Evolutionary conservation across 345 rosid genomes (phyloP).

Genomic region (Linum trigynum): DNA sequence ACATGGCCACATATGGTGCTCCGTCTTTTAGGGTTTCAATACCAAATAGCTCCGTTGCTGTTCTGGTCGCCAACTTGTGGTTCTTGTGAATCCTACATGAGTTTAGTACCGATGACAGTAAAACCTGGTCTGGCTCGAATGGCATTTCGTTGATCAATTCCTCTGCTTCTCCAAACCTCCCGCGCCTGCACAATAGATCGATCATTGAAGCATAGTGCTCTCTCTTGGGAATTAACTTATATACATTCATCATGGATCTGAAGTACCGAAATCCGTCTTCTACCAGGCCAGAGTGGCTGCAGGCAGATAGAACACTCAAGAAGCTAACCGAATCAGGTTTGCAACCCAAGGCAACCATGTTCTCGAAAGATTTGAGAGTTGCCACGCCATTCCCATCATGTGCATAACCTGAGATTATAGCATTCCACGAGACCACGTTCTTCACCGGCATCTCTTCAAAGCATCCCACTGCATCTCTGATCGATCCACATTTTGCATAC

Average conservation of each 20-base stretch:
- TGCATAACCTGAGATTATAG: slow-evolving; percentile 68
- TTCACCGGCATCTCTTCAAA: slow-evolving; percentile 71
- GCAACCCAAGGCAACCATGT: slow-evolving; percentile 54
- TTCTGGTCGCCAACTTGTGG: slow-evolving; percentile 52
- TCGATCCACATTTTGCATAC: slow-evolving; percentile 86
- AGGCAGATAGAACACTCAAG: slow-evolving; percentile 62
- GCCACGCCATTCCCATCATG: slow-evolving; percentile 69
- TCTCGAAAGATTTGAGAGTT: slow-evolving; percentile 42
- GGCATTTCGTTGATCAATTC: slow-evolving; percentile 62
- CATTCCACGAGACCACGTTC: slow-evolving; percentile 79
- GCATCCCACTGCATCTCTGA: slow-evolving; percentile 50
- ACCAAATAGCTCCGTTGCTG: slow-evolving; percentile 51
- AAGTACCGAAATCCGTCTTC: slow-evolving; percentile 58
- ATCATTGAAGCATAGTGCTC: slow-evolving; percentile 67
- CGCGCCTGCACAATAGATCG: slow-evolving; percentile 61
- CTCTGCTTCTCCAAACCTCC: slow-evolving; percentile 57
- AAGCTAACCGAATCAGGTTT: slow-evolving; percentile 68
- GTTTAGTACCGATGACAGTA: slow-evolving; percentile 81
- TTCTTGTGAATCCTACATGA: slow-evolving; percentile 85
- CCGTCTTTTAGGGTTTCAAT: slow-evolving; percentile 78
- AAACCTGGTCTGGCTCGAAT: slow-evolving; percentile 63
- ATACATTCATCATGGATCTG: slow-evolving; percentile 37
- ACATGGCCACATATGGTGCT: slow-evolving; percentile 69
- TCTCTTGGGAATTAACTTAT: slow-evolving; percentile 48
- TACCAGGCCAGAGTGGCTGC: slow-evolving; percentile 74